Percentiles rank a stretch among this genome's conserved stretches.
These are phyloP conservation scores for Claviceps arundinis DNA, from an alignment of 2,329 filamentous ascomycete genomes.

Conservation along the genomic window DNA sequence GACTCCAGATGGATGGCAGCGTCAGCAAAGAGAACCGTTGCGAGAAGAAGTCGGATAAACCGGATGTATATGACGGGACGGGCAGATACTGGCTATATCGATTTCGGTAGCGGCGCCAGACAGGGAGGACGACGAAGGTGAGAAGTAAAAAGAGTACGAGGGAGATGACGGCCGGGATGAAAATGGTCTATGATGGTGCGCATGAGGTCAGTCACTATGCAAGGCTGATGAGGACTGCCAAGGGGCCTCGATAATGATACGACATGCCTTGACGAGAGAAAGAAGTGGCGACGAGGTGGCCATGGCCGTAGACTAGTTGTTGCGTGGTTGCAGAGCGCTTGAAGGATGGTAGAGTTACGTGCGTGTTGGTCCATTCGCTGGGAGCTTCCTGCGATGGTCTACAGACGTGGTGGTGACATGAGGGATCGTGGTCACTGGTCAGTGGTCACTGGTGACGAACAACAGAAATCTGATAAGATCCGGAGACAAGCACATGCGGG, in stretches of 20 bases:
- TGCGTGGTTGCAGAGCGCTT: background rate
- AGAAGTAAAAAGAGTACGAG: conserved; percentile 53
- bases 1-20: conserved; percentile 35
- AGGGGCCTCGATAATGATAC: conserved; percentile 2
- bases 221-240: conserved; percentile 1
- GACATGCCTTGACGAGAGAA: conserved; percentile 22
- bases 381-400: background rate
- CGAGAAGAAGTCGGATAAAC: conserved; percentile 38
- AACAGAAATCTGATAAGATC: background rate
- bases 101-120: conserved; percentile 56
- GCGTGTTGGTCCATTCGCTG: background rate
- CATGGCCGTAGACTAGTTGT: background rate
- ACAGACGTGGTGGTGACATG: background rate
- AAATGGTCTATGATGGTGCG: conserved; percentile 40
- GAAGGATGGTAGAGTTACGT: background rate
- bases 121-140: conserved; percentile 51
- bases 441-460: background rate
- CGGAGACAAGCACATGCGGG: background rate
- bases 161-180: conserved; percentile 59
- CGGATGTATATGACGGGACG: conserved; percentile 42
- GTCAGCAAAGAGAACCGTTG: conserved; percentile 15
- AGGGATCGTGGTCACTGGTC: background rate
- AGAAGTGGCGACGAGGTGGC: conserved; percentile 6
- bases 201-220: background rate
- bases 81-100: conserved; percentile 66